phyloP scores from a whole-genome alignment of 176 grass and related monocot species.

The Eragrostis curvula region DNA sequence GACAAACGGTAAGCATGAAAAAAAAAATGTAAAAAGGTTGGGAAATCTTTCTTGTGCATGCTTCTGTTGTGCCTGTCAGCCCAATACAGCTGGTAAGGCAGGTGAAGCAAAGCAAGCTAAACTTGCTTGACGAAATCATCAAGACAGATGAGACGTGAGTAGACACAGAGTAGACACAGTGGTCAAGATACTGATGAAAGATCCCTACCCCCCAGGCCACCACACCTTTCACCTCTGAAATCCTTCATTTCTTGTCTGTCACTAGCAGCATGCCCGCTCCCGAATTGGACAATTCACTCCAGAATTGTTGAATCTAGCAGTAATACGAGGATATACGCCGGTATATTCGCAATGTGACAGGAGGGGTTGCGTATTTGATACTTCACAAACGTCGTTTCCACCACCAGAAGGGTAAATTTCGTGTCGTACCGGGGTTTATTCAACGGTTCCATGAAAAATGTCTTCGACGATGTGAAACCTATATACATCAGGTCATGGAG shows the following conservation, averaged over 20 bases:
- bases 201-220: neutral
- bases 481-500: neutral
- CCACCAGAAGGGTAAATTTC: neutral
- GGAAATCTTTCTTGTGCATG: neutral
- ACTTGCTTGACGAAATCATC: constrained; percentile 16
- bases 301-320: neutral
- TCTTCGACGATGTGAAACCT: neutral
- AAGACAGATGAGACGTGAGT: constrained; percentile 28
- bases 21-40: neutral
- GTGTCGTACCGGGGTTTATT: constrained; percentile 6
- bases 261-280: neutral
- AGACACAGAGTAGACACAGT: constrained; percentile 1
- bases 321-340: neutral
- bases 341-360: constrained; percentile 18
- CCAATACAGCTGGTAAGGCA: neutral
- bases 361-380: neutral
- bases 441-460: neutral
- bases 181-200: constrained; percentile 14
- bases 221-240: neutral
- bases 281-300: neutral
- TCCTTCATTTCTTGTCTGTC: neutral
- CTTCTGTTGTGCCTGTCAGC: neutral
- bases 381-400: neutral
- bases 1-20: no score
- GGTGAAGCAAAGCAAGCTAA: neutral